These are phyloP conservation scores for Kluyveromyces wickerhamii DNA, from an alignment of 805 yeast genomes.

Conservation along the genomic window DNA sequence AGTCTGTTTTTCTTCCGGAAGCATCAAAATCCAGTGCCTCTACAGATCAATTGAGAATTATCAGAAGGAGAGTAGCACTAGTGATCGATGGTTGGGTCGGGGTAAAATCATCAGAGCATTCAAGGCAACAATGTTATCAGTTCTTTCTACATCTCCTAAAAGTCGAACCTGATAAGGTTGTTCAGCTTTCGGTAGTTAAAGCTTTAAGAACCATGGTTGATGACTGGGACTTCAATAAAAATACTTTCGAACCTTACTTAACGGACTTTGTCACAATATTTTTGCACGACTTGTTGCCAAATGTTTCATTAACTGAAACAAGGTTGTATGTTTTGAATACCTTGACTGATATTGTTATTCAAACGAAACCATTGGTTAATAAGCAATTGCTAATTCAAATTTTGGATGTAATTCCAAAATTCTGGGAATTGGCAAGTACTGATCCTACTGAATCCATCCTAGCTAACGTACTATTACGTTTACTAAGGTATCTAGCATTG, in stretches of 20 bases:
- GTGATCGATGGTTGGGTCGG: conserved; percentile 77
- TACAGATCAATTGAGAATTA: conserved; percentile 47
- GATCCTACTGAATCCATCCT: conserved; percentile 32
- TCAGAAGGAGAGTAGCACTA: conserved; percentile 70
- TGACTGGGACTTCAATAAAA: conserved; percentile 79
- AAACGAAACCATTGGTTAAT: conserved; percentile 57
- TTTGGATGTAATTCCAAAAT: conserved; percentile 52
- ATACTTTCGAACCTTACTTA: conserved; percentile 58
- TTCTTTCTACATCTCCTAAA: conserved; percentile 46
- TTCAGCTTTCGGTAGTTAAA: conserved; percentile 63
- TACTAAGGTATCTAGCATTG: conserved; percentile 46
- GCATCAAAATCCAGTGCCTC: conserved; percentile 31
- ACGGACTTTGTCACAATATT: conserved; percentile 42
- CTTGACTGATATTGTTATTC: conserved; percentile 51
- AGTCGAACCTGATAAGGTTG: conserved; percentile 65
- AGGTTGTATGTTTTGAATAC: conserved; percentile 67
- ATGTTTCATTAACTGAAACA: conserved; percentile 58
- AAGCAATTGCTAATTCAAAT: conserved; percentile 43
- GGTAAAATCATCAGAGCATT: conserved; percentile 51
- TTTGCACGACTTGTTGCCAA: conserved; percentile 39
- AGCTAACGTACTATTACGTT: conserved; percentile 45
- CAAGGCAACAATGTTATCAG: conserved; percentile 50
- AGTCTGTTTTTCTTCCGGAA: conserved; percentile 60
- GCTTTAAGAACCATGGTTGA: conserved; percentile 63
- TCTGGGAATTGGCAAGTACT: conserved; percentile 58